Evolutionary conservation across 2,329 filamentous ascomycete species (phyloP), one percentile per base, ranked within the genome.

Genomic region (Helicocarpus griseus): DNA sequence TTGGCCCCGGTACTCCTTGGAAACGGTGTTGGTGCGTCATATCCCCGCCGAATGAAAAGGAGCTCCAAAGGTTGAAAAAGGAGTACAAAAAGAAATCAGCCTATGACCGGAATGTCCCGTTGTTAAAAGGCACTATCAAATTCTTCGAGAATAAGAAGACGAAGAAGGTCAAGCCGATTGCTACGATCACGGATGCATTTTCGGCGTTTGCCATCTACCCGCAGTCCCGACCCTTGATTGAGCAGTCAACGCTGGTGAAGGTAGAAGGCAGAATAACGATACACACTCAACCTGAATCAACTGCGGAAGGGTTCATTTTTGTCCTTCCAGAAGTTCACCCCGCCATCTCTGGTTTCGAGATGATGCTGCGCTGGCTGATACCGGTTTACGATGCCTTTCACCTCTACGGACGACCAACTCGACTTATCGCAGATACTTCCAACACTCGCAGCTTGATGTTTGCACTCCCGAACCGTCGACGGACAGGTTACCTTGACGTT

Each of bases 11-110:
- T 44, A 95, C 93, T 8, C 90, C 91, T 0, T 98, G 93, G 93
- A 83, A 87, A 64, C 85, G 91, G 36, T 98, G 90, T 69, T 98
- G 91, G 90, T 96, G 90, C 68, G 90, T 97, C 50, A 87, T 97
- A 53, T 81, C 82, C 5, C 93, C 91, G 2, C 91, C 93, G 0
- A 87, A 95, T 62, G 90, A 97, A 72, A 98, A 97, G 72, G 89
- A 95, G 61, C 83, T 83, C 58, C 81, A 85, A 58, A 95, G 89
- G 66, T 74, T 85, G 50, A 86, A 91, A 64, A 97, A 95, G 68
- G 80, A 85, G 26, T 66, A 86, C 63, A 86, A 85, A 67, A 95
- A 94, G 71, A 83, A 83, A 57, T 90, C 86, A 5, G 80, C 86
- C 0, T 96, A 97, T 65, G 87, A 94, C 61, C 83, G 87, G 28